A percentile compares a stretch with the other conserved stretches of the same genome.
These are phyloP conservation scores for Tritrichomonas musculus DNA, from an alignment of 208 protist species.

Conservation along the genomic window DNA sequence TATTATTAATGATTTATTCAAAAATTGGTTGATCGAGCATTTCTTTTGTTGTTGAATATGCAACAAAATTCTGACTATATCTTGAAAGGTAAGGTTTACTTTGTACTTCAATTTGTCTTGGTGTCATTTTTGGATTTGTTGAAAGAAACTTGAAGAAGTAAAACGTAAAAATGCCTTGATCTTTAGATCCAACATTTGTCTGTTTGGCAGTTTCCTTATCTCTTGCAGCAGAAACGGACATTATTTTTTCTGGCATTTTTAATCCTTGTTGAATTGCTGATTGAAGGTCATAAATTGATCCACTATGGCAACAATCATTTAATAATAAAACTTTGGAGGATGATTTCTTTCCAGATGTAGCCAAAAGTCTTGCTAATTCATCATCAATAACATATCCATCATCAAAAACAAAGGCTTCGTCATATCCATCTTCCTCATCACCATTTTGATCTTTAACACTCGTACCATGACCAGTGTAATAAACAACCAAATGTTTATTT, in stretches of 20 bases:
- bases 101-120: no score
- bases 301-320: background rate
- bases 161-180: no score
- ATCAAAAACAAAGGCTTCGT: background rate
- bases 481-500: background rate
- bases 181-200: background rate
- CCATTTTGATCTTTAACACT: background rate
- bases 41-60: no score
- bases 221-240: background rate
- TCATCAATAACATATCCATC: background rate
- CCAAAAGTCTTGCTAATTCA: no score
- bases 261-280: background rate
- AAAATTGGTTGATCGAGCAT: no score
- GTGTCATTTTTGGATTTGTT: no score
- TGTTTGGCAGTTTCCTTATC: constrained; percentile 17
- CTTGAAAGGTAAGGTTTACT: no score
- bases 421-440: background rate
- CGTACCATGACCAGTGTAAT: background rate
- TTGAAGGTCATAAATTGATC: background rate
- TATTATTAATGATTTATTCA: no score
- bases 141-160: no score
- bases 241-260: background rate
- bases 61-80: no score
- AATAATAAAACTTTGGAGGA: no score
- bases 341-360: no score